Base-by-base conservation (phyloP, 805 yeast genomes). In the Ogataea philodendri region DNA sequence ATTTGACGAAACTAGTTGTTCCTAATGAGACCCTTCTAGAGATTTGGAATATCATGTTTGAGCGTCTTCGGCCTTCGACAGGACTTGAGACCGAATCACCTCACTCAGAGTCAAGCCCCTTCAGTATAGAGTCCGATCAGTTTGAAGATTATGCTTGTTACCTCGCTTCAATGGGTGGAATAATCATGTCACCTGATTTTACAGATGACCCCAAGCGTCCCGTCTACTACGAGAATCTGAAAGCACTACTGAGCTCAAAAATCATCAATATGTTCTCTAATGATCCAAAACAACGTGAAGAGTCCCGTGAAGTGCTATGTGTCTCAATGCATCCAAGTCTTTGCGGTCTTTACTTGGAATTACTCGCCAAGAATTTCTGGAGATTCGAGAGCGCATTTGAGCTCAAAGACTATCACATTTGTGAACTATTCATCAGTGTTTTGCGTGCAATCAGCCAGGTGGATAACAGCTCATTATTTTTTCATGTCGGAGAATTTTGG, bases 161-260 rank as follows among this genome's bases (percentile, higher is more conserved):
- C 41, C 57, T 85, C 41, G 85, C 87, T 2, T 75, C 87, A 0
- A 63, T 81, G 0, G 73, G 85, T 32, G 87, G 94, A 27, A 68
- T 79, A 10, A 72, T 82, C 38, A 53, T 81, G 15, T 47, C 61
- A 5, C 52, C 54, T 3, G 52, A 47, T 3, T 51, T 59, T 35
- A 41, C 32, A 4, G 38, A 45, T 14, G 58, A 60, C 39, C 49
- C 58, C 6, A 45, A 55, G 24, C 44, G 45, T 22, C 52, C 55
- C 7, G 49, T 44, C 13, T 52, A 60, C 5, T 55, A 43, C 11
- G 47, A 44, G 7, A 52, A 49, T 17, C 15, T 68, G 54, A 45
- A 34, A 9, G 13, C 26, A 1, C 57, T 62, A 26, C 30, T 62
- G 17, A 32, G 32, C 11, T 48, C 42, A 13, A 48, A 54, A 22